Evolutionary conservation across 2,329 filamentous ascomycete species (phyloP).

Genomic region (Dactylellina leptospora): DNA sequence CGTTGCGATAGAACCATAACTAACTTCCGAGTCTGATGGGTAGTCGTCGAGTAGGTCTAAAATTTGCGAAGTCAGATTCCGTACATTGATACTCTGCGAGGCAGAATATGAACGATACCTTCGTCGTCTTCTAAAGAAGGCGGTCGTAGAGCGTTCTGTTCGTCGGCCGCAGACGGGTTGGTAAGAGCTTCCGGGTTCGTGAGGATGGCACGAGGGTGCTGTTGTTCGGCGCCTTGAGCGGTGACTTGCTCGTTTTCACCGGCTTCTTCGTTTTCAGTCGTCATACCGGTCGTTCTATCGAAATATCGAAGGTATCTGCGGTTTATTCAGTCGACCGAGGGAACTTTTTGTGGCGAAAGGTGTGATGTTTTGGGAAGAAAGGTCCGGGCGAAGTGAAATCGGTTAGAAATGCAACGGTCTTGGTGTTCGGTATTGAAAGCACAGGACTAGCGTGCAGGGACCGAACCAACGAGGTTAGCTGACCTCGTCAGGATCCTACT

Average conservation of each 20-base stretch:
- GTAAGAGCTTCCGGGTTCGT: slow-evolving; percentile 49
- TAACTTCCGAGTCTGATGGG: slow-evolving; percentile 55
- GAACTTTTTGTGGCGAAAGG: too few relatives aligned
- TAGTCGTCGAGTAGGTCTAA: slow-evolving; percentile 57
- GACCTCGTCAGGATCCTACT: slow-evolving; percentile 6
- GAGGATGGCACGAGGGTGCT: slow-evolving; percentile 36
- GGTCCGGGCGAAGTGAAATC: not conserved
- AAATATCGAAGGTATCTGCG: not conserved
- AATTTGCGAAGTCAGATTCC: not conserved
- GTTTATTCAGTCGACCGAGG: not conserved
- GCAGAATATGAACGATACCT: slow-evolving; percentile 5
- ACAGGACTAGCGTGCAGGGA: not conserved
- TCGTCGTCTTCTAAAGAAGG: slow-evolving; percentile 34
- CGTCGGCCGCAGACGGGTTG: slow-evolving; percentile 46
- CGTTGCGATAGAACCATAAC: not conserved
- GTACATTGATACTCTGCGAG: not conserved
- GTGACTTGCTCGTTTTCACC: slow-evolving; percentile 24
- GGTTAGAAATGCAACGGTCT: not conserved
- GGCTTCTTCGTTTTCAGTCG: too few relatives aligned
- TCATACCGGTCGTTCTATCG: slow-evolving; percentile 10
- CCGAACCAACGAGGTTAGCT: not conserved
- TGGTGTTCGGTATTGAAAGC: not conserved
- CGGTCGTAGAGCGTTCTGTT: slow-evolving; percentile 38
- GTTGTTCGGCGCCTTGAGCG: slow-evolving; percentile 14
- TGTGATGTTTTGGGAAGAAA: too few relatives aligned